phyloP scores from a whole-genome alignment of 2,329 filamentous ascomycete species.

The Fusarium mexicanum region DNA sequence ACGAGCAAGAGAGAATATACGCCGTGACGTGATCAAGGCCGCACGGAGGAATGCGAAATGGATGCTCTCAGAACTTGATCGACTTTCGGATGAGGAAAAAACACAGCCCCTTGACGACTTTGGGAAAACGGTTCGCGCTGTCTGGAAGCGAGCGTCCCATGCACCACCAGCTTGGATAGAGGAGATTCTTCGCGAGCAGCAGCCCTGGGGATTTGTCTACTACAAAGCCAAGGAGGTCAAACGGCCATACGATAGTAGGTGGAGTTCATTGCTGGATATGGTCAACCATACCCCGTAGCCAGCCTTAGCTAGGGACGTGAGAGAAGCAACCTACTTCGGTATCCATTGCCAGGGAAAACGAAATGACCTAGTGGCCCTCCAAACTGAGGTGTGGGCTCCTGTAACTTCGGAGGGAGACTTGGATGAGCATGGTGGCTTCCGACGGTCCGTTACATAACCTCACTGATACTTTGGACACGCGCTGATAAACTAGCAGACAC shows the following conservation, averaged over 20 bases:
- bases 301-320: neutral
- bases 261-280: neutral
- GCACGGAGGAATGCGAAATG: neutral
- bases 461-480: accelerated
- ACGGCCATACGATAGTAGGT: neutral
- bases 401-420: accelerated
- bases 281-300: neutral
- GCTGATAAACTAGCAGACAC: neutral
- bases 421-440: neutral
- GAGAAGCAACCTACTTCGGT: neutral
- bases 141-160: neutral
- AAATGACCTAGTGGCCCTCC: accelerated
- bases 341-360: neutral
- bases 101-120: neutral
- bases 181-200: neutral
- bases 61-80: neutral
- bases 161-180: neutral
- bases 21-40: neutral
- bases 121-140: neutral
- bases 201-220: neutral
- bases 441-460: neutral
- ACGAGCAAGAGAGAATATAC: neutral
- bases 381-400: neutral
- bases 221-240: neutral
- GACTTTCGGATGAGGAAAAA: neutral